phyloP scores from a whole-genome alignment of 441 rosid genomes.

The Daphne laureola region DNA sequence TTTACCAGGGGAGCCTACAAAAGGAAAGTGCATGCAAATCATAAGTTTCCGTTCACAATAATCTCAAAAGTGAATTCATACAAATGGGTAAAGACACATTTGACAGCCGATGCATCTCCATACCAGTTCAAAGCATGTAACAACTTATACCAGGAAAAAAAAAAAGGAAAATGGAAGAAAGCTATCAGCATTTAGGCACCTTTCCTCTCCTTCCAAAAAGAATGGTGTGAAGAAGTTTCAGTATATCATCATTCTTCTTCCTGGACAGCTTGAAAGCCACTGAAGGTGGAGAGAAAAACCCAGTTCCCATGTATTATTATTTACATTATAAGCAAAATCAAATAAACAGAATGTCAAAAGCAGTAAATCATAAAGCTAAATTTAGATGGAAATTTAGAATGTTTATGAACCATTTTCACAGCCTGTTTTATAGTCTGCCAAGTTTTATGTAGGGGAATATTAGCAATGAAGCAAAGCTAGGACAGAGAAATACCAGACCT shows the following conservation, averaged over 20 bases:
- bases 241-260: conserved; percentile 70
- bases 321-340: no score
- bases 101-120: neutral
- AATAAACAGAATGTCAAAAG: no score
- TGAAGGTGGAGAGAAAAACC: conserved; percentile 22
- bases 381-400: no score
- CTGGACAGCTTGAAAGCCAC: conserved; percentile 82
- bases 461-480: no score
- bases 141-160: neutral
- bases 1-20: conserved; percentile 82
- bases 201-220: conserved; percentile 86
- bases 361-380: no score
- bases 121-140: conserved; percentile 3
- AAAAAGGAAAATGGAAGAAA: neutral
- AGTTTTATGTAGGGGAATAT: no score
- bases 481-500: no score
- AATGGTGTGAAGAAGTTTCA: conserved; percentile 70
- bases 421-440: no score
- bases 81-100: no score
- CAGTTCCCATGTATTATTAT: no score
- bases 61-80: no score
- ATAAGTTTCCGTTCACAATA: conserved; percentile 3
- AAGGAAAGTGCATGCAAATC: conserved; percentile 18
- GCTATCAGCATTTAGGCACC: conserved; percentile 31
- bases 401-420: no score